phyloP scores from a whole-genome alignment of 1,139 yeast species.

The Candida mesenterica region DNA sequence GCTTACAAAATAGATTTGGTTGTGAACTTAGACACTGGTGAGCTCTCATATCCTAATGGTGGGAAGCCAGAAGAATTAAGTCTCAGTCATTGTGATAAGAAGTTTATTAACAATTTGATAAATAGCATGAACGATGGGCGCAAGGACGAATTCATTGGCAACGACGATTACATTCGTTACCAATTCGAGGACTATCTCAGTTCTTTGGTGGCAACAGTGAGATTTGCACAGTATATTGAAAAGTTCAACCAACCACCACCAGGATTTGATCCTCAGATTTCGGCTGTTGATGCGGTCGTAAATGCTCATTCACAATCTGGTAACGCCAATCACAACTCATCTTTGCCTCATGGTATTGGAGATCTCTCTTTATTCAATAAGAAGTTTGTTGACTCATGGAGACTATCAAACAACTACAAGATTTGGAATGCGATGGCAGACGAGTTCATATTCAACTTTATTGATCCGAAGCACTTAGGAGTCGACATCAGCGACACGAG shows the following conservation, averaged over 20 bases:
- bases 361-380: conserved; percentile 44
- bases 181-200: conserved; percentile 88
- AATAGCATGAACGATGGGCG: conserved; percentile 17
- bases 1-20: conserved; percentile 48
- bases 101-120: conserved; percentile 59
- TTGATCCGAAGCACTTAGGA: conserved; percentile 72
- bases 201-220: conserved; percentile 69
- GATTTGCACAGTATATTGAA: conserved; percentile 61
- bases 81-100: conserved; percentile 66
- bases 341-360: conserved; percentile 23
- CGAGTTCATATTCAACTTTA: conserved; percentile 83
- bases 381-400: conserved; percentile 66
- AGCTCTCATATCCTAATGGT: conserved; percentile 42
- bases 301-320: too few relatives aligned
- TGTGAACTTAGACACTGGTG: conserved; percentile 38
- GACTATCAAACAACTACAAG: conserved; percentile 59
- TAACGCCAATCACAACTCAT: conserved; percentile 7
- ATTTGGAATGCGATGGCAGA: conserved; percentile 77
- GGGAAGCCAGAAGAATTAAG: conserved; percentile 38
- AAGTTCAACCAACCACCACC: conserved; percentile 44
- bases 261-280: conserved; percentile 27
- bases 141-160: conserved; percentile 51
- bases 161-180: conserved; percentile 85
- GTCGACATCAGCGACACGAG: conserved; percentile 22
- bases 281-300: conserved; percentile 6